These are phyloP conservation scores for Pestalotiopsis sp. DNA, from an alignment of 2,329 filamentous ascomycete species.

Conservation along the genomic window DNA sequence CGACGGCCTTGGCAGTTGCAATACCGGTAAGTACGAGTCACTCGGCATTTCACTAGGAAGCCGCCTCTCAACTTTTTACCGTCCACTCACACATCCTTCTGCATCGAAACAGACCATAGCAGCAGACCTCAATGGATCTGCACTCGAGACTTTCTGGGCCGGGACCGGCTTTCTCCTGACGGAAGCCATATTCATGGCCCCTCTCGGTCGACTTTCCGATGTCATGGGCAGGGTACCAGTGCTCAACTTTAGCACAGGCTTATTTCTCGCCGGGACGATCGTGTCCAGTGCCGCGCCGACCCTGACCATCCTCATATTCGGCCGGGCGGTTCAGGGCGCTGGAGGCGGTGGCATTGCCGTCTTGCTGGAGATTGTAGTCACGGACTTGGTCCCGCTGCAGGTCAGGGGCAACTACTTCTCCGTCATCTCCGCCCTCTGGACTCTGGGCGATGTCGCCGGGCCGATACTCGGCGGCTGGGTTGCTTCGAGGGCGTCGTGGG, in stretches of 20 bases:
- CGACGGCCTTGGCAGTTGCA: background rate
- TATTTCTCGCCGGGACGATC: background rate
- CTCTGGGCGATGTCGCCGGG: background rate
- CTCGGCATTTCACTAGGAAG: too few relatives aligned
- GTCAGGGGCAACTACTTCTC: background rate
- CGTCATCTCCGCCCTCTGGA: background rate
- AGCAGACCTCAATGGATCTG: background rate
- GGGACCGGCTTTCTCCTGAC: conserved; percentile 5
- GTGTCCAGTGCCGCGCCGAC: background rate
- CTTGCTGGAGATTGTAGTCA: background rate
- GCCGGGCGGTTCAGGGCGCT: background rate
- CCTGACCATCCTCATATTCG: background rate
- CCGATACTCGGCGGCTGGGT: background rate
- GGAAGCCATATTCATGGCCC: conserved; percentile 7
- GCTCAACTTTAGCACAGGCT: background rate
- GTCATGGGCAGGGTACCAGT: background rate
- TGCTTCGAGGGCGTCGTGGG: background rate
- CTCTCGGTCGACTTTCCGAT: background rate
- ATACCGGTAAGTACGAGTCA: background rate
- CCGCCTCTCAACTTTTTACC: too few relatives aligned
- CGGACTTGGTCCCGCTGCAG: background rate
- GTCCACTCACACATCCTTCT: background rate
- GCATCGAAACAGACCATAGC: background rate
- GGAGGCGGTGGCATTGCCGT: conserved; percentile 2
- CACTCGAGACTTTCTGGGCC: conserved; percentile 5